Conservation (phyloP, 2,329 filamentous ascomycete species). For the Gyromitra esculenta region DNA sequence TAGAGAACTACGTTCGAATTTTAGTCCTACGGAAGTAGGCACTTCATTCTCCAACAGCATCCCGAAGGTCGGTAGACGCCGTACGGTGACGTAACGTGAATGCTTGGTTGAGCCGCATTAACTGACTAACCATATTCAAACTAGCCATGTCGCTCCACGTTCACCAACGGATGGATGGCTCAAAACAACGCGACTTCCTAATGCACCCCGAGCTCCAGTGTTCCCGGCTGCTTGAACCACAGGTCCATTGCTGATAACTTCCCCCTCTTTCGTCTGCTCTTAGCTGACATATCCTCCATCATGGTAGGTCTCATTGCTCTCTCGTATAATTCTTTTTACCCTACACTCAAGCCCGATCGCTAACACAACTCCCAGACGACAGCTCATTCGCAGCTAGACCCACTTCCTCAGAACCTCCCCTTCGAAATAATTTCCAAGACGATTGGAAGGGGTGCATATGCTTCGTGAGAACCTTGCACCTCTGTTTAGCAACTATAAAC, state of each 20-base stretch:
- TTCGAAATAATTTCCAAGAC: slow-evolving; percentile 97
- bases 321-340: not conserved
- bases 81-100: slow-evolving; percentile 33
- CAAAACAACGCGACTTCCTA: slow-evolving; percentile 47
- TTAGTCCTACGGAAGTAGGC: not conserved
- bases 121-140: slow-evolving; percentile 23
- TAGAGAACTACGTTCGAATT: not conserved
- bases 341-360: slow-evolving; percentile 1
- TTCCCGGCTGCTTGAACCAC: slow-evolving; percentile 17
- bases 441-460: slow-evolving; percentile 95
- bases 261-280: not conserved
- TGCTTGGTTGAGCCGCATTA: slow-evolving; percentile 37
- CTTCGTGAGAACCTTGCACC: slow-evolving; percentile 74
- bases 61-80: not conserved
- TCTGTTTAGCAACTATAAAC: slow-evolving; percentile 51
- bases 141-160: slow-evolving; percentile 27
- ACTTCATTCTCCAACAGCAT: not conserved
- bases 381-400: slow-evolving; percentile 73
- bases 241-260: not conserved
- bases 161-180: not conserved
- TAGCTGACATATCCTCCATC: slow-evolving; percentile 1
- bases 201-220: slow-evolving; percentile 8
- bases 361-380: slow-evolving; percentile 31
- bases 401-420: slow-evolving; percentile 83
- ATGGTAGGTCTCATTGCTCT: slow-evolving; percentile 24